These are phyloP conservation scores for Myochromella boudieri DNA, from an alignment of 768 basidiomycete species.

Conservation along the genomic window DNA sequence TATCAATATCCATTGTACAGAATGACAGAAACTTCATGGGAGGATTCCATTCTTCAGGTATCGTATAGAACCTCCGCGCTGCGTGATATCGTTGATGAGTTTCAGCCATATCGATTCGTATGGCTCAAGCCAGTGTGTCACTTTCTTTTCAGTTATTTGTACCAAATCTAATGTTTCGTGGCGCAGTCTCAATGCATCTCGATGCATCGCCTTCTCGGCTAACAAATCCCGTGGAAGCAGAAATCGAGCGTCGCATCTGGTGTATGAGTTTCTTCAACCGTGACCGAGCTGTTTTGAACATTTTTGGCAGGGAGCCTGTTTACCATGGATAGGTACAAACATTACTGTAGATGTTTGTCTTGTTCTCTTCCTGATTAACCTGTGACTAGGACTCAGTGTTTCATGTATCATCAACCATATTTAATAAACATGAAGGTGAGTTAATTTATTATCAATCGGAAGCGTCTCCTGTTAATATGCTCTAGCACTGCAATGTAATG, in stretches of 20 bases:
- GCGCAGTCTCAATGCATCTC: conserved; percentile 6
- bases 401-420: conserved; percentile 15
- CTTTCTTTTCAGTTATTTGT: neutral
- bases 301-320: conserved; percentile 15
- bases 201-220: conserved; percentile 1
- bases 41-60: conserved; percentile 11
- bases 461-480: neutral
- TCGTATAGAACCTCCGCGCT: neutral
- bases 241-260: conserved; percentile 9
- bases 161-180: neutral
- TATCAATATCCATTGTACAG: too few species aligned
- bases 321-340: conserved; percentile 14
- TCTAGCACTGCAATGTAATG: conserved; percentile 13
- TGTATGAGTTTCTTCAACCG: conserved; percentile 1
- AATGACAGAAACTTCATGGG: conserved; percentile 16
- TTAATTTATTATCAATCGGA: neutral
- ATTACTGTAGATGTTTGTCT: neutral
- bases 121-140: conserved; percentile 16
- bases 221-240: conserved; percentile 3
- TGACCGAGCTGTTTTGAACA: neutral
- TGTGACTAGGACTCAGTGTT: conserved; percentile 9
- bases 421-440: conserved; percentile 13
- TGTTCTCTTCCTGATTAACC: neutral
- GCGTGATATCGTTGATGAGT: neutral
- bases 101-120: conserved; percentile 16